Evolutionary conservation across 2,329 filamentous ascomycete genomes (phyloP), one percentile per base, ranked within the genome.

Genomic region (Ilyonectria robusta): DNA sequence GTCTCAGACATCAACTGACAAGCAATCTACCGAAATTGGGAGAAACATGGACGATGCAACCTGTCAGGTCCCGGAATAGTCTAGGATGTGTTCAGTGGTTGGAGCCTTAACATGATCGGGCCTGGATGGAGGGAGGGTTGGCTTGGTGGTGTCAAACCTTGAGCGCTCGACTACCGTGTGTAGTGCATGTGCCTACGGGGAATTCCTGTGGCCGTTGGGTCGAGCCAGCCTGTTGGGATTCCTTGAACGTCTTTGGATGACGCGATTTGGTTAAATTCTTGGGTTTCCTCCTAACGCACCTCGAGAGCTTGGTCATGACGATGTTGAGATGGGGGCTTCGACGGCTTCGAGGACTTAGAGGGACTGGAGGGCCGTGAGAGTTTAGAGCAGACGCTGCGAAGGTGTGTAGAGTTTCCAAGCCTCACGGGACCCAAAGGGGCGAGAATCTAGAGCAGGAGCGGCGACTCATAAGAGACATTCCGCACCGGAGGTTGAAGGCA

Each of bases 111-210:
- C 55, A 40, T 48, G 29, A 31, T 17, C 15, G 42, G 53, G 17
- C 51, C 23, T 44, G 17, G 33, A 44, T 44, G 17, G 33, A 44
- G 9, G 53, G 40, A 48, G 42, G 33, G 29, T 26, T 48, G 42
- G 59, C 59, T 59, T 56, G 29, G 29, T 35, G 33, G 56, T 56
- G 62, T 56, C 19, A 50, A 65, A 60, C 56, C 57, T 65, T 51
- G 50, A 33, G 44, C 15, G 50, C 17, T n/a, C 21, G 56, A 29
- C 44, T 35, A 13, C 31, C 6, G 9, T 33, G 48, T 19, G 19
- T n/a, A 4, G 48, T 19, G 19, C 11, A 4, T 37, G 31, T 53
- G 50, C 33, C 26, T 26, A 23, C 48, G 54, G 42, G 44, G 37
- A 26, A 42, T 51, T 44, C 44, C 48, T 48, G 42, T 6, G n/a